Evolutionary conservation across 805 yeast species (phyloP), one percentile per base, ranked within the genome.

Genomic region (Hanseniaspora taiwanica): DNA sequence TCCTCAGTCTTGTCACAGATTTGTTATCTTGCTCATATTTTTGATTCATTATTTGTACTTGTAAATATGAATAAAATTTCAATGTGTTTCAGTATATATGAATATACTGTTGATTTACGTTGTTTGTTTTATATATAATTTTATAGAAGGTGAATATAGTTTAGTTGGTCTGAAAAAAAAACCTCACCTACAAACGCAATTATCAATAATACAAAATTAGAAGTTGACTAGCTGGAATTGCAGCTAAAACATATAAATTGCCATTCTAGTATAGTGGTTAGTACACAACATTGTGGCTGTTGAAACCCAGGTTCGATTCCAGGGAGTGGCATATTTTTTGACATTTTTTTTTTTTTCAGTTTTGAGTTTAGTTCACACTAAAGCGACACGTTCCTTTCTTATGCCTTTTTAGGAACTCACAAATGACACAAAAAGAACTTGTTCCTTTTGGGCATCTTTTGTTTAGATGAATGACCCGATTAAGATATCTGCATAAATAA

Each of bases 271-370:
- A 59, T 59, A 59, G 63, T 58, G 64, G 63, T 58, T 52, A 60
- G 64, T 58, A 60, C 63, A 59, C 57, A 48, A 51, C 64, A 55
- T 59, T 59, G 63, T 56, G 63, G 62, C 63, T 56, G 63, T 57
- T 47, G 56, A 58, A 57, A 60, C 63, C 63, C 61, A 52, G 55
- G 62, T 58, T 58, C 64, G 62, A 59, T 59, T 59, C 63, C 52
- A 48, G 63, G 63, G 55, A 54, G 53, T 60, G 63, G 63, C 64
- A 59, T 29, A 10, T n/a, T 12, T 25, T 18, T 25, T 36, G 25
- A 23, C 25, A 8, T 23, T 23, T 25, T 13, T 25, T 4, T 25
- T 7, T 25, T 8, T 25, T 25, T 7, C 5, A 13, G 10, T 7
- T 14, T 25, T 5, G 10, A 25, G 5, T 14, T 25, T 8, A 25